A percentile compares a stretch with the other conserved stretches of the same genome.
Conservation (phyloP, 2,329 filamentous ascomycete genomes). For the Cladobotryum protrusum region DNA sequence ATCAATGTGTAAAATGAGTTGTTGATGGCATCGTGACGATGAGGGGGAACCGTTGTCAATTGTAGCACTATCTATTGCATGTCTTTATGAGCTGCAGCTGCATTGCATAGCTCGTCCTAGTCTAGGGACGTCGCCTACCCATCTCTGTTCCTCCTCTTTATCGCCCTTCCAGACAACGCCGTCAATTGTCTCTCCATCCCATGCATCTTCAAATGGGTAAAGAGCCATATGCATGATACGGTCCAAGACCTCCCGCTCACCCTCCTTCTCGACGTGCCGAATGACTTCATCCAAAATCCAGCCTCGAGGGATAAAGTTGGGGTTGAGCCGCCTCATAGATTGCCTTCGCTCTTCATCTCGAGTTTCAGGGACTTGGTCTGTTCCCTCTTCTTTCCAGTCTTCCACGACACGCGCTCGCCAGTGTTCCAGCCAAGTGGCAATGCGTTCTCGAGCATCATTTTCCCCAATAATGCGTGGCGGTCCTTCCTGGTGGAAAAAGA, state of each 20-base stretch:
- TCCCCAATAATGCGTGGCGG: slow-evolving; percentile 53
- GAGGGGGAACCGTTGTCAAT: not conserved
- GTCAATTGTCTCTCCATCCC: slow-evolving; percentile 49
- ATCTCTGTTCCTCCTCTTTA: slow-evolving; percentile 69
- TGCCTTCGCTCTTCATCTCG: slow-evolving; percentile 56
- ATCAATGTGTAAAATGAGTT: not conserved
- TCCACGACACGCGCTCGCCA: slow-evolving; percentile 68
- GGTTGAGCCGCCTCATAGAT: slow-evolving; percentile 82
- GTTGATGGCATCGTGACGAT: not conserved
- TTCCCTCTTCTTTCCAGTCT: slow-evolving; percentile 58
- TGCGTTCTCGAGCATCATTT: slow-evolving; percentile 55
- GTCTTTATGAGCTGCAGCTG: slow-evolving; percentile 75
- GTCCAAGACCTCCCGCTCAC: slow-evolving; percentile 71
- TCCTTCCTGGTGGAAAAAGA: slow-evolving; percentile 78
- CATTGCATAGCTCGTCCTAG: slow-evolving; percentile 80
- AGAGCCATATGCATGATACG: slow-evolving; percentile 77
- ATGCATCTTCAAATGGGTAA: slow-evolving; percentile 76
- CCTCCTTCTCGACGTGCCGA: slow-evolving; percentile 74
- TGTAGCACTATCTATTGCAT: not conserved
- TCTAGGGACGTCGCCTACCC: slow-evolving; percentile 78
- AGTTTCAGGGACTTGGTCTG: slow-evolving; percentile 27
- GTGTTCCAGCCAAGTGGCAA: slow-evolving; percentile 74
- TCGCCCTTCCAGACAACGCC: slow-evolving; percentile 50
- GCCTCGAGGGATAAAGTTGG: slow-evolving; percentile 82
- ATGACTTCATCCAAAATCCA: slow-evolving; percentile 96